Evolutionary conservation across 441 rosid genomes (phyloP).

Genomic region (Erodium texanum): DNA sequence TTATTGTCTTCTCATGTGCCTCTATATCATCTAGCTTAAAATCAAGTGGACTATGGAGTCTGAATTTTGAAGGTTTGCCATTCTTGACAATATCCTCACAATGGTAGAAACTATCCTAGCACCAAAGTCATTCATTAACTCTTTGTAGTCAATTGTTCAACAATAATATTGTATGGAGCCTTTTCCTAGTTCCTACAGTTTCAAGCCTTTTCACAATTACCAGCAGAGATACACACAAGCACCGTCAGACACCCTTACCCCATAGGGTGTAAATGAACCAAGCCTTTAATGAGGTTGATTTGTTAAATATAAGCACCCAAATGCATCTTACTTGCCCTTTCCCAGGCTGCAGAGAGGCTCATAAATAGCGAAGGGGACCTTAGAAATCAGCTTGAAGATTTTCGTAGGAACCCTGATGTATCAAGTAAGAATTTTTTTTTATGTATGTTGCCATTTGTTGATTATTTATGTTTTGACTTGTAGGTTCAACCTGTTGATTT

Average conservation of each 20-base stretch:
- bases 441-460: neutral
- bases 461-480: neutral
- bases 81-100: neutral
- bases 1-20: neutral
- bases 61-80: neutral
- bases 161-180: neutral
- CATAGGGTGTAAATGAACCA: neutral
- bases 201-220: neutral
- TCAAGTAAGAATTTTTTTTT: constrained; percentile 41
- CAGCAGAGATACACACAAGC: neutral
- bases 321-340: constrained; percentile 14
- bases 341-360: constrained; percentile 87
- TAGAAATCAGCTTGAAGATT: constrained; percentile 49
- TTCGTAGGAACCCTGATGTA: constrained; percentile 46
- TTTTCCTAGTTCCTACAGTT: neutral
- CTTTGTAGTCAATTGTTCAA: neutral
- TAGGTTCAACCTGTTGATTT: constrained; percentile 4
- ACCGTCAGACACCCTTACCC: neutral
- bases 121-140: constrained; percentile 4
- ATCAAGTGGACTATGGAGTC: neutral
- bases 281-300: neutral
- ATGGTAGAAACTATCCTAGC: neutral
- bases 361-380: constrained; percentile 50
- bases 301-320: neutral
- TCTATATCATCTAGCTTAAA: neutral